Evolutionary conservation across 2,329 filamentous ascomycete species (phyloP).

Genomic region (Sporothrix euskadiensis): DNA sequence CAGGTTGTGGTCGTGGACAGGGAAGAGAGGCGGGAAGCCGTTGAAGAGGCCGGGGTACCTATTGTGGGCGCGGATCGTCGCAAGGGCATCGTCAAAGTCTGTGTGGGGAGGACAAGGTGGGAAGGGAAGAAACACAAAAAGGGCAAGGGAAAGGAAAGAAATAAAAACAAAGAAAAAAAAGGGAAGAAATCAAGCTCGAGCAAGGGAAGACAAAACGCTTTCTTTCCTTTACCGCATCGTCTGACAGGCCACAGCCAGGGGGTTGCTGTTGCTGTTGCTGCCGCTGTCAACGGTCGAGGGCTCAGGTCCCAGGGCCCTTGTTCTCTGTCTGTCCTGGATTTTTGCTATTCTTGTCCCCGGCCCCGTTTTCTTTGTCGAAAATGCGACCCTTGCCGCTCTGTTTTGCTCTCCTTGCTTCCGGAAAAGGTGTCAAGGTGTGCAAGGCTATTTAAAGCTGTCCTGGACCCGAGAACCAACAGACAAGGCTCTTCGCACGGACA

Average conservation of each 20-base stretch:
- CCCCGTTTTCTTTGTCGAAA: conserved; percentile 19
- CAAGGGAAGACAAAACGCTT: not conserved
- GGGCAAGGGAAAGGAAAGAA: not conserved
- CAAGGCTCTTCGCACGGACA: conserved; percentile 12
- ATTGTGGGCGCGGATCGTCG: conserved; percentile 5
- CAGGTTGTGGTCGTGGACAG: not conserved
- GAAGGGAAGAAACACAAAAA: not conserved
- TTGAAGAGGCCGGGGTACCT: not conserved
- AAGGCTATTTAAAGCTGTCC: not conserved
- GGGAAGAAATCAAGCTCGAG: not conserved
- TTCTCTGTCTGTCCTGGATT: not conserved
- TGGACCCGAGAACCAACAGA: conserved; percentile 4
- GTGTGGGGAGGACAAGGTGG: not conserved
- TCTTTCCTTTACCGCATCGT: conserved; percentile 5
- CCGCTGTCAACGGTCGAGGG: not conserved
- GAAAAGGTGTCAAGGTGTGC: conserved; percentile 17
- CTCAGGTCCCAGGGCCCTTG: not conserved
- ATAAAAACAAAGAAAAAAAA: not conserved
- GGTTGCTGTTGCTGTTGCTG: not conserved
- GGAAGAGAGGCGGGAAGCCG: not conserved
- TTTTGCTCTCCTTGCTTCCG: conserved; percentile 15
- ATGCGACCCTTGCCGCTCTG: not conserved
- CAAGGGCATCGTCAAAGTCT: conserved; percentile 4
- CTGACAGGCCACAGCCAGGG: not conserved
- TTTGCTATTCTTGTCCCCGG: not conserved